Percentiles rank a stretch among this genome's conserved stretches.
Evolutionary conservation across 2,329 filamentous ascomycete species (phyloP).

Genomic region (Monosporascus cannonballus): DNA sequence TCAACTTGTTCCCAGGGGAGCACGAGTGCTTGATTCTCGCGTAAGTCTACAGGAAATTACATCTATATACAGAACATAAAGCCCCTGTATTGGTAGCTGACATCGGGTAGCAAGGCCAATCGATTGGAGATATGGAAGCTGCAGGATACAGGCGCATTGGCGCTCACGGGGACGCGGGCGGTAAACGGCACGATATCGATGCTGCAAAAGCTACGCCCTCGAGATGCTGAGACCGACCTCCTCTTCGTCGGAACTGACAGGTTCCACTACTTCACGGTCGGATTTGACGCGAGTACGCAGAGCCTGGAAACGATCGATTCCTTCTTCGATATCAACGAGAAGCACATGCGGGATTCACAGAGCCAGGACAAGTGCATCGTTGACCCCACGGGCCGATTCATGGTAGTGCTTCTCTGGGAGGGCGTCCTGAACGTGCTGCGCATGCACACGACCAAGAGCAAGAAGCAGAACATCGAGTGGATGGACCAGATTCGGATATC

Average conservation of each 20-base stretch:
- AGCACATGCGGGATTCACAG: constrained; percentile 68
- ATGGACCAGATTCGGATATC: constrained; percentile 52
- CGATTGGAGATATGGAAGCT: constrained; percentile 78
- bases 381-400: constrained; percentile 65
- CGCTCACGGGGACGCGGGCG: constrained; percentile 52
- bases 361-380: constrained; percentile 78
- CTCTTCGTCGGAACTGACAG: constrained; percentile 90
- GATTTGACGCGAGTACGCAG: constrained; percentile 61
- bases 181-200: constrained; percentile 85
- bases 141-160: constrained; percentile 58
- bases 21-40: constrained; percentile 82
- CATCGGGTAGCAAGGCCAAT: constrained; percentile 64
- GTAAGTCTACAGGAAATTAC: constrained; percentile 46
- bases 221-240: constrained; percentile 69
- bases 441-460: constrained; percentile 40
- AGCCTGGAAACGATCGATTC: constrained; percentile 45
- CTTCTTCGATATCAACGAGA: constrained; percentile 49
- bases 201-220: constrained; percentile 72
- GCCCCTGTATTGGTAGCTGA: constrained; percentile 20
- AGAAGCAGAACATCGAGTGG: constrained; percentile 36
- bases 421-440: constrained; percentile 52
- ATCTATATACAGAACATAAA: neutral
- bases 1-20: constrained; percentile 66
- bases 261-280: constrained; percentile 83
- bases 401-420: constrained; percentile 55